Base-by-base conservation (phyloP, 2,329 filamentous ascomycete genomes). In the Fusarium continuum region DNA sequence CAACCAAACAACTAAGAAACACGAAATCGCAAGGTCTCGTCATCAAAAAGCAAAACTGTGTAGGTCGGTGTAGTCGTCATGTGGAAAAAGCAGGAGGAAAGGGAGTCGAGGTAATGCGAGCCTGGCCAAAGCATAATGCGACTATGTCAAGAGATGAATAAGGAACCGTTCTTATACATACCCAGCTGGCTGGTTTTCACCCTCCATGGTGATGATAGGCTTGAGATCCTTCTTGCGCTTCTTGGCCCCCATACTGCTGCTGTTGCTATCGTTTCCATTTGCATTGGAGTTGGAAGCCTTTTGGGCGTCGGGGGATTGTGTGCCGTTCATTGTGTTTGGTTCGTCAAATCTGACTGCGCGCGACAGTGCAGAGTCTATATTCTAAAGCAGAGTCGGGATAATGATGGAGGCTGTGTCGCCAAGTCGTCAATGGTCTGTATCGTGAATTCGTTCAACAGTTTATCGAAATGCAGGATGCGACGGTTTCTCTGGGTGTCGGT, bases 191-290 rank as follows among this genome's bases (percentile, higher is more conserved):
- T 70, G 65, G 10, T 46, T 53, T 41, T 76, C 76, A 79, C 78
- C 81, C 71, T 91, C 88, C 57, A 84, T 90, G 34, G 89, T 92
- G 76, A 92, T 89, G 73, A 92, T 91, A 70, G 90, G 90, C 78
- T 91, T 91, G 67, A 91, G 79, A 49, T 89, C 87, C 83, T 92
- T 92, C 81, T 89, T 88, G 73, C 88, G 84, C 83, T 92, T 92
- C 83, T 91, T 91, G 19, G 72, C 71, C 20, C 64, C 56, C n/a
- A 71, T 61, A 46, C 67, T 73, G 48, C 64, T 70, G 50, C 49
- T 70, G 45, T 59, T 70, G 44, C 66, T 71, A 45, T 52, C 61
- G 34, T 66, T 55, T n/a, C 73, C 71, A 55, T 77, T 76, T 49
- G 71, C 56, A 46, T 53, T 63, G 55, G 59, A 50, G 25, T 71